These are phyloP conservation scores for Pugionium dolabratum DNA, from an alignment of 345 rosid species.

Conservation along the genomic window DNA sequence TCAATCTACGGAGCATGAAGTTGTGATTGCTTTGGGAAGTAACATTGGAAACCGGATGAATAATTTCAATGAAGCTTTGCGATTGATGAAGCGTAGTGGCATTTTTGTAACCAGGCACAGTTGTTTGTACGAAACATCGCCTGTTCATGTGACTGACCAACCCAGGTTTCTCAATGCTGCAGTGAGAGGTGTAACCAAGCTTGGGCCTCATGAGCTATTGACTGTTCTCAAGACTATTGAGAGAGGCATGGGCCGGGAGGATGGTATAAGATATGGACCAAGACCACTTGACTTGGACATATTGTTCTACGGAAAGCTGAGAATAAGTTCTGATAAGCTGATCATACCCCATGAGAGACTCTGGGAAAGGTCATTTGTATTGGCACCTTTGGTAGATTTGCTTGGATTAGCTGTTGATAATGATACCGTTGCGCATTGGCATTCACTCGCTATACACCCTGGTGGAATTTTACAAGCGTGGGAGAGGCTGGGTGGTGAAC, in stretches of 20 bases:
- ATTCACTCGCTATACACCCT: constrained; percentile 56
- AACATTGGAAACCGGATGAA: constrained; percentile 74
- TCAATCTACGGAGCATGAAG: constrained; percentile 70
- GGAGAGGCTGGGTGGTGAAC: constrained; percentile 82
- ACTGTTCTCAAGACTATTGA: constrained; percentile 72
- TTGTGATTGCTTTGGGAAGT: constrained; percentile 89
- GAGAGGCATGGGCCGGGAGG: constrained; percentile 72
- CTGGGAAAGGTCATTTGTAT: constrained; percentile 89
- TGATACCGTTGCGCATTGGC: constrained; percentile 80
- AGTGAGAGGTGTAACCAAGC: constrained; percentile 75
- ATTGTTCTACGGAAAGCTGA: constrained; percentile 76
- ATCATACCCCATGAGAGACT: constrained; percentile 83
- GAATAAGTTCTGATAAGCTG: constrained; percentile 57
- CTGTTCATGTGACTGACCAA: constrained; percentile 87
- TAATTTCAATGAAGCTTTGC: constrained; percentile 69
- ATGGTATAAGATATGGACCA: constrained; percentile 79
- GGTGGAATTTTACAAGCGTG: constrained; percentile 64
- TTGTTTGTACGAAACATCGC: constrained; percentile 85
- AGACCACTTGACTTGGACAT: constrained; percentile 91
- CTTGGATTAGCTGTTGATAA: constrained; percentile 64
- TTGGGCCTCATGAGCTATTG: constrained; percentile 78
- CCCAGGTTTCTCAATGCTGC: constrained; percentile 88
- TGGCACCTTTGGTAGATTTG: constrained; percentile 89
- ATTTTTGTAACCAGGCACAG: constrained; percentile 65
- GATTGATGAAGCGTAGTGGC: constrained; percentile 62